Percentiles rank a stretch among this genome's conserved stretches.
Evolutionary conservation across 306 rosid species (phyloP).

Genomic region (Clitoria ternatea): DNA sequence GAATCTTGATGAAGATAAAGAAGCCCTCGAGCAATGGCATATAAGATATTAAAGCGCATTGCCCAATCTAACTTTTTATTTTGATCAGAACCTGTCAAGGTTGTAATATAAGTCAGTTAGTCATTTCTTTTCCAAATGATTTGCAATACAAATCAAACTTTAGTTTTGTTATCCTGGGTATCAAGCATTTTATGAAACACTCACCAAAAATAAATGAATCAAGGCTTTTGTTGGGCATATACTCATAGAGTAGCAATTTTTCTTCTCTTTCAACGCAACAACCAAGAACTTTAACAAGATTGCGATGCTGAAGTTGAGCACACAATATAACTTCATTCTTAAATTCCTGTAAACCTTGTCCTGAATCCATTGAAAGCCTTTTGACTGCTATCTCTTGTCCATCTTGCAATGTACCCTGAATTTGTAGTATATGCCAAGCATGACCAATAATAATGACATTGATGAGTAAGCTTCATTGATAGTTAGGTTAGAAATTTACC

Average conservation of each 20-base stretch:
- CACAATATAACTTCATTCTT: constrained; percentile 26
- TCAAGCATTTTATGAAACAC: not conserved
- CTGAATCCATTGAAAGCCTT: not conserved
- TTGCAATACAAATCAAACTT: not conserved
- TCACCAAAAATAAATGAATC: constrained; percentile 17
- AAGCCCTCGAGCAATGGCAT: constrained; percentile 12
- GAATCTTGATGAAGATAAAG: constrained; percentile 25
- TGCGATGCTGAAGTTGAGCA: constrained; percentile 29
- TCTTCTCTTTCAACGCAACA: constrained; percentile 16
- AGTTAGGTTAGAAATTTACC: constrained; percentile 19
- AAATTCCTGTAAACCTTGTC: constrained; percentile 12
- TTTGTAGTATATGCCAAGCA: not conserved
- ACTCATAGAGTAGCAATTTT: constrained; percentile 24
- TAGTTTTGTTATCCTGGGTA: too few relatives aligned
- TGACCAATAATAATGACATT: not conserved
- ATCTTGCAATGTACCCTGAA: constrained; percentile 8
- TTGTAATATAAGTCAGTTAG: not conserved
- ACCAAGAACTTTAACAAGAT: constrained; percentile 25
- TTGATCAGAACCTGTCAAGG: not conserved
- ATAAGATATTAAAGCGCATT: not conserved
- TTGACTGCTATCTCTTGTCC: constrained; percentile 16
- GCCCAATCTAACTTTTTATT: constrained; percentile 4
- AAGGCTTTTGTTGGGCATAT: constrained; percentile 28
- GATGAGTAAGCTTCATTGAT: not conserved
- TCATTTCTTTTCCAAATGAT: too few relatives aligned